A percentile compares a stretch with the other conserved stretches of the same genome.
phyloP scores from a whole-genome alignment of 2,329 filamentous ascomycete genomes.

The Ceratocystis ficicola region DNA sequence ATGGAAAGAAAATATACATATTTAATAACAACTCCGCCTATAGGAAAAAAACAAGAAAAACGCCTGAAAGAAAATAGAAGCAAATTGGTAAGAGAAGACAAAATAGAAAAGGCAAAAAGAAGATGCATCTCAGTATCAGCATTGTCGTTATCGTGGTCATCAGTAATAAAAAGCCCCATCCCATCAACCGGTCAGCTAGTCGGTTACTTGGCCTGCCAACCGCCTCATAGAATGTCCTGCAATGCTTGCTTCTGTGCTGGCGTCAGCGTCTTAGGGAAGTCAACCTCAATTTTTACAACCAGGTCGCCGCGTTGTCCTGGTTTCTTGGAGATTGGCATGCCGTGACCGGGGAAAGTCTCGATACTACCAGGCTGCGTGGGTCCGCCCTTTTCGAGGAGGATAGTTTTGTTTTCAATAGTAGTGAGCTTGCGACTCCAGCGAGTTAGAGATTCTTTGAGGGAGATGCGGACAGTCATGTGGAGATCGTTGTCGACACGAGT shows the following conservation, averaged over 20 bases:
- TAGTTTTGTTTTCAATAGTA: constrained; percentile 83
- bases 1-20: constrained; percentile 13
- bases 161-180: not conserved
- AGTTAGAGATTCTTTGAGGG: constrained; percentile 85
- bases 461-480: constrained; percentile 62
- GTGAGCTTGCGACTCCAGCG: constrained; percentile 86
- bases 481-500: constrained; percentile 82
- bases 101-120: not conserved
- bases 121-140: not conserved
- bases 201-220: not conserved
- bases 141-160: not conserved
- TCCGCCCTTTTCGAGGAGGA: constrained; percentile 65
- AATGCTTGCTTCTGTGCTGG: constrained; percentile 66
- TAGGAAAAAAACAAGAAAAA: constrained; percentile 11
- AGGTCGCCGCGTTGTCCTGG: constrained; percentile 75
- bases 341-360: constrained; percentile 71
- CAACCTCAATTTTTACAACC: constrained; percentile 80
- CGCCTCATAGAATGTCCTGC: constrained; percentile 58
- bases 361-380: constrained; percentile 75
- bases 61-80: not conserved
- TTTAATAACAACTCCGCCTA: not conserved
- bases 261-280: constrained; percentile 72
- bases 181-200: not conserved
- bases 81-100: not conserved
- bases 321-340: constrained; percentile 92